These are phyloP conservation scores for Lasiosphaeris hirsuta DNA, from an alignment of 495 filamentous ascomycete species.

Conservation along the genomic window DNA sequence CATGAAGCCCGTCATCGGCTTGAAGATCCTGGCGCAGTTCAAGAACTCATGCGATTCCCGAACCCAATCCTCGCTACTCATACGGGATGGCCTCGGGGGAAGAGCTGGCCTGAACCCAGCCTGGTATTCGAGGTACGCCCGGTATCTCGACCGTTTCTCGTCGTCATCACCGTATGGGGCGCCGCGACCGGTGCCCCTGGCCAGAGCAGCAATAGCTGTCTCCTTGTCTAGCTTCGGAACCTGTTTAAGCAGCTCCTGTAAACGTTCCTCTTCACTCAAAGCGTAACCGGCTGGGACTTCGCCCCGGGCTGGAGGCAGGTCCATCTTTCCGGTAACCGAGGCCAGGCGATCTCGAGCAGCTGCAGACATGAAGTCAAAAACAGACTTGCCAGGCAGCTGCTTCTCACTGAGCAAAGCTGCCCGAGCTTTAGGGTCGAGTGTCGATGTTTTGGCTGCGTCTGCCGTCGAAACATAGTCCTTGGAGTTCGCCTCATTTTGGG, in stretches of 20 bases:
- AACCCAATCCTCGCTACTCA: conserved; percentile 67
- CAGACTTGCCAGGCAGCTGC: conserved; percentile 83
- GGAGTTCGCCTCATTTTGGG: conserved; percentile 31
- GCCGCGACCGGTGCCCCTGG: conserved; percentile 67
- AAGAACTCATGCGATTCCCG: conserved; percentile 84
- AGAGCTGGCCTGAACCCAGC: conserved; percentile 61
- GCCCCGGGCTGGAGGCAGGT: conserved; percentile 73
- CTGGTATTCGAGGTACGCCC: conserved; percentile 72
- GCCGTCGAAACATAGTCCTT: conserved; percentile 63
- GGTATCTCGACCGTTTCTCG: conserved; percentile 72
- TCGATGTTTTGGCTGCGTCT: conserved; percentile 70
- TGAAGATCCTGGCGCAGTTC: conserved; percentile 87
- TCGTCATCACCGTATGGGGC: conserved; percentile 86
- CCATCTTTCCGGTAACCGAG: conserved; percentile 66
- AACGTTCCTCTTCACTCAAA: conserved; percentile 55
- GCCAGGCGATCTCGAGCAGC: conserved; percentile 75
- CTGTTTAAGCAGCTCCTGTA: conserved; percentile 54
- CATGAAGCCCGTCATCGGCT: conserved; percentile 86
- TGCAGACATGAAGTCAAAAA: conserved; percentile 90
- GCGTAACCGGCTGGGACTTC: conserved; percentile 69
- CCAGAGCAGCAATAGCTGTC: conserved; percentile 70
- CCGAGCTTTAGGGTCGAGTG: conserved; percentile 72
- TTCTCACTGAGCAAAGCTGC: conserved; percentile 80
- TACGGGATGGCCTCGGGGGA: conserved; percentile 51
- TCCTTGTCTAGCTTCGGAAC: conserved; percentile 72